Evolutionary conservation across 78 protist species (phyloP).

Genomic region (Chrysochromulina tobinii): DNA sequence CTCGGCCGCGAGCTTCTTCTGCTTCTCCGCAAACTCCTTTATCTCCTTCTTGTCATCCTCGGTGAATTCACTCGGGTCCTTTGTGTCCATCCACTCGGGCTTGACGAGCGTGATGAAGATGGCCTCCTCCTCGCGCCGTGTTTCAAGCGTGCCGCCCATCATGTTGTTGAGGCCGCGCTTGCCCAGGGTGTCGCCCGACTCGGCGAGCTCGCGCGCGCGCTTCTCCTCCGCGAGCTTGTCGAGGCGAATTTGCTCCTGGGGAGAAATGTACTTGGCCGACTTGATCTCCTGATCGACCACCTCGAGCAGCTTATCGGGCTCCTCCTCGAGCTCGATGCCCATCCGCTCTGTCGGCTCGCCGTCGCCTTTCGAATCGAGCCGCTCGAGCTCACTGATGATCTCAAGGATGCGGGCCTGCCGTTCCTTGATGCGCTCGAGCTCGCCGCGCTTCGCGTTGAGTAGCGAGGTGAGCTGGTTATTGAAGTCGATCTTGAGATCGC

Average conservation of each 20-base stretch:
- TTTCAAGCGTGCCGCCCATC: neutral
- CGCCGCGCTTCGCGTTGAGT: neutral
- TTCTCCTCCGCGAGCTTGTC: neutral
- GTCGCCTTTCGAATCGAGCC: too few species aligned
- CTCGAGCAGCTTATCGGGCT: neutral
- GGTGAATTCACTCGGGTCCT: neutral
- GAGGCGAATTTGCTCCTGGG: neutral
- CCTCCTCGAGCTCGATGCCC: neutral
- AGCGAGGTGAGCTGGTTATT: neutral
- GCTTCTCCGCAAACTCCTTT: neutral
- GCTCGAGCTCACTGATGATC: neutral
- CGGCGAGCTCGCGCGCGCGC: neutral
- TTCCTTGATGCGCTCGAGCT: neutral
- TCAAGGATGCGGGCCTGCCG: neutral
- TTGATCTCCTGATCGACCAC: neutral
- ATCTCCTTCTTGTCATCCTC: neutral
- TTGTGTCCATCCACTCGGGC: neutral
- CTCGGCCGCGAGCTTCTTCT: neutral
- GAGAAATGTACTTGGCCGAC: neutral
- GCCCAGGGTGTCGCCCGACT: neutral
- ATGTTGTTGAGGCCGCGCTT: neutral
- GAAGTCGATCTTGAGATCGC: neutral
- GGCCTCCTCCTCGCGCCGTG: neutral
- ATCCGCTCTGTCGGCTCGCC: too few species aligned
- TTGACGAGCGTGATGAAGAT: neutral